Conservation (phyloP, 768 basidiomycete genomes). For the Botryobasidium botryosum region DNA sequence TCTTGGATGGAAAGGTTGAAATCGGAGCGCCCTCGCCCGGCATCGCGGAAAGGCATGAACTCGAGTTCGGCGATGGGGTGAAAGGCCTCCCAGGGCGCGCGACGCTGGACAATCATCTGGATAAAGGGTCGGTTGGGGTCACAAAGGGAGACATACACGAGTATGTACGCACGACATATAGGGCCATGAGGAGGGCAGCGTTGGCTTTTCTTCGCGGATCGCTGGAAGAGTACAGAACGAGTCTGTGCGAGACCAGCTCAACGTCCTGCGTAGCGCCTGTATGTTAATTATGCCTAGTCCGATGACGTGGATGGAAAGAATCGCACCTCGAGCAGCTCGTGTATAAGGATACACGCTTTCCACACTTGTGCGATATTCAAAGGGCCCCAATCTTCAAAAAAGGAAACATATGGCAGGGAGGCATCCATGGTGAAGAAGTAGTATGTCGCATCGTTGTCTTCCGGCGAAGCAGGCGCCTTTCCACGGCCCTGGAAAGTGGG, state of each 20-base stretch:
- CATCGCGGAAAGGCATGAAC: slow-evolving; percentile 92
- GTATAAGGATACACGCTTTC: slow-evolving; percentile 81
- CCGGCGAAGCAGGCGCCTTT: slow-evolving; percentile 42
- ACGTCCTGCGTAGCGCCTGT: slow-evolving; percentile 37
- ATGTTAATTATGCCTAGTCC: slow-evolving; percentile 21
- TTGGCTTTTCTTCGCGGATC: slow-evolving; percentile 83
- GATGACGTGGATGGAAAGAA: slow-evolving; percentile 15
- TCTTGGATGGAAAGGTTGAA: slow-evolving; percentile 90
- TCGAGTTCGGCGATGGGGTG: slow-evolving; percentile 83
- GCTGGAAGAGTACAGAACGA: slow-evolving; percentile 77
- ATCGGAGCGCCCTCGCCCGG: slow-evolving; percentile 80
- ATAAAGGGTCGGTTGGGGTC: not conserved
- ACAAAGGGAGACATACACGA: not conserved
- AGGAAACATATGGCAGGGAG: slow-evolving; percentile 79
- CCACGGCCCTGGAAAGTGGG: slow-evolving; percentile 38
- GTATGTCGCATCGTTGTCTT: slow-evolving; percentile 52
- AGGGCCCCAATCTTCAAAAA: slow-evolving; percentile 92
- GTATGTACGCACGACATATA: slow-evolving; percentile 59
- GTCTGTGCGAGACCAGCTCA: slow-evolving; percentile 48
- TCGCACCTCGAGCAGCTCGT: slow-evolving; percentile 66
- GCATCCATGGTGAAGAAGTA: slow-evolving; percentile 91
- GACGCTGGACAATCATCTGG: slow-evolving; percentile 84
- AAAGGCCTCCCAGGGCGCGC: slow-evolving; percentile 87
- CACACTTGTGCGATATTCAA: slow-evolving; percentile 86
- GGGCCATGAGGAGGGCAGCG: slow-evolving; percentile 82